phyloP scores from a whole-genome alignment of 768 basidiomycete species.

The Tylopilus plumbeoviolaceoides region DNA sequence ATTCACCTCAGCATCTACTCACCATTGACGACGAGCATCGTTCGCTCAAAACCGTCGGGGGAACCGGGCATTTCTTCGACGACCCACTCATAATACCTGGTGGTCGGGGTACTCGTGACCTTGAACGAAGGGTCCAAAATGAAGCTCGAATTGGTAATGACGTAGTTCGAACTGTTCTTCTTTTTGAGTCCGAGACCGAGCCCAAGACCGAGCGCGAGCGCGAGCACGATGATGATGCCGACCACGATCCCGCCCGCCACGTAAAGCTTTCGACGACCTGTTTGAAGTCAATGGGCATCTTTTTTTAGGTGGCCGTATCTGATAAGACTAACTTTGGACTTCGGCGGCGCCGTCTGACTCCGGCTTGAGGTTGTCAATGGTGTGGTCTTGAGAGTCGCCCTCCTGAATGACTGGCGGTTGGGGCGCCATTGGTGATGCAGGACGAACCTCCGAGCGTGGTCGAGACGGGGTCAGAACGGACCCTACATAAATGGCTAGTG shows the following conservation, averaged over 20 bases:
- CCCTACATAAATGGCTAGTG: not conserved
- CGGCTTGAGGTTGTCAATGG: not conserved
- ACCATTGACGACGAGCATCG: constrained; percentile 48
- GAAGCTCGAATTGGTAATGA: constrained; percentile 27
- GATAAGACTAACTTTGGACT: constrained; percentile 8
- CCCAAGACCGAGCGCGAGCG: constrained; percentile 28
- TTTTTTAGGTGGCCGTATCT: not conserved
- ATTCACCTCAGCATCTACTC: not conserved
- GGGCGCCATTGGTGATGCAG: constrained; percentile 5
- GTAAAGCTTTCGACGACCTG: constrained; percentile 22
- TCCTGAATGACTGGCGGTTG: not conserved
- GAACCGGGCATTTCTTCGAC: constrained; percentile 36
- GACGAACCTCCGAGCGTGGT: not conserved
- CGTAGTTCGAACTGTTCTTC: constrained; percentile 6
- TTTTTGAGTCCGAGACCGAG: constrained; percentile 27
- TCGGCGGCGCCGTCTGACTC: constrained; percentile 1
- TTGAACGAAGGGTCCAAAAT: constrained; percentile 28
- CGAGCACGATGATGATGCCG: constrained; percentile 14
- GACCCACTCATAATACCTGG: constrained; percentile 43
- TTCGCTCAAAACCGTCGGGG: constrained; percentile 39
- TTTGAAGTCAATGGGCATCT: not conserved
- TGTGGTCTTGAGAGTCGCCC: constrained; percentile 4
- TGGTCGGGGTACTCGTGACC: constrained; percentile 30
- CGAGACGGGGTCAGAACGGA: not conserved
- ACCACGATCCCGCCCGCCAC: constrained; percentile 14